Evolutionary conservation across 2,329 filamentous ascomycete genomes (phyloP), one percentile per base, ranked within the genome.

Genomic region (Trichophyton benhamiae): DNA sequence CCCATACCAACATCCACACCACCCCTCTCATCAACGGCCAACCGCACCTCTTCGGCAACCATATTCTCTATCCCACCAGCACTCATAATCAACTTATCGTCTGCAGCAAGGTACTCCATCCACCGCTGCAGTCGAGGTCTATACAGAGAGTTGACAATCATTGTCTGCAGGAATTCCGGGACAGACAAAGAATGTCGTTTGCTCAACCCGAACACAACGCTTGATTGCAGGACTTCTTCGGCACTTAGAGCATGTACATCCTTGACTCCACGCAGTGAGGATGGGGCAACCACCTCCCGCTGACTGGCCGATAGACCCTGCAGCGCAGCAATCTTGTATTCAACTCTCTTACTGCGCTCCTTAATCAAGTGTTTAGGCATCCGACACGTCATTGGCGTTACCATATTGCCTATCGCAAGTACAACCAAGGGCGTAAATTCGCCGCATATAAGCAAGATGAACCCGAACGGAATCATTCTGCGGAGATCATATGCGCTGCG

Each of bases 351-450:
- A 15, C 69, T 69, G 59, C 82, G 75, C 44, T 84, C 80, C 41
- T 74, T 72, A n/a, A 79, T 76, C 5, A 89, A 77, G 75, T 96
- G 92, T 44, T 76, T 77, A 0, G 92, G 92, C 62, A 96, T 87
- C 9, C 90, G 83, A 72, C 92, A 96, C 0, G 89, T 87, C 67
- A 84, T 83, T 0, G 92, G 92, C 27, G 95, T 87, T 22, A 90
- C 77, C 42, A 77, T 77, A 20, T 85, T 84, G 0, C 82, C 82
- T 27, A 95, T 76, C 36, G 84, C 82, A 5, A 91, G 77, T 0
- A 95, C 87, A 4, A 95, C 75, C 4, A 97, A 70, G 0, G 91
- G 90, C 1, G 91, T 89, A 75, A 95, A 87, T 74, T 97, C 92
- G 27, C 91, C 92, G 71, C 88, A 89, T 15, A 95, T 65, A 0